Conservation (phyloP, 176 grass and related monocot genomes). For the Zizania latifolia region DNA sequence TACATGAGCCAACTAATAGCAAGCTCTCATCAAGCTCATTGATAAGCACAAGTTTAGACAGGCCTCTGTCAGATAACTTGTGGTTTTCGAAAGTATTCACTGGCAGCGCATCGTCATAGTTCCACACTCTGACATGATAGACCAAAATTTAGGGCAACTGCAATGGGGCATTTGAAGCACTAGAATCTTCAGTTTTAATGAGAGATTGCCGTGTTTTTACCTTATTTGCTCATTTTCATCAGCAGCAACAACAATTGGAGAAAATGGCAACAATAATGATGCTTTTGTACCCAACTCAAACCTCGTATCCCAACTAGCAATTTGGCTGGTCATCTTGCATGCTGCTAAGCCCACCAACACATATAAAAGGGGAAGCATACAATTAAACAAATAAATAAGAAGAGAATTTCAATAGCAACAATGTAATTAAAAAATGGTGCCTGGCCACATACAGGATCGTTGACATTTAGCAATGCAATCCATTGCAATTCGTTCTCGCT, state of each 20-base stretch:
- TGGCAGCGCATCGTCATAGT: conserved; percentile 64
- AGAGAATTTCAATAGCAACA: conserved; percentile 18
- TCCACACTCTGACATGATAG: conserved; percentile 72
- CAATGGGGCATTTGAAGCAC: conserved; percentile 11
- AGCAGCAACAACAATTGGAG: conserved; percentile 74
- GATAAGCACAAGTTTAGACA: conserved; percentile 80
- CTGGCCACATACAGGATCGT: conserved; percentile 68
- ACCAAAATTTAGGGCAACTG: conserved; percentile 27
- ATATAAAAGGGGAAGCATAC: conserved; percentile 15
- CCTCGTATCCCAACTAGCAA: conserved; percentile 90
- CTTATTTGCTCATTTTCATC: conserved; percentile 95
- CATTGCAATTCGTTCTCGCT: conserved; percentile 61
- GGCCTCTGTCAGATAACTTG: conserved; percentile 75
- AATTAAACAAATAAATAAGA: conserved; percentile 22
- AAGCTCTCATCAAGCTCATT: conserved; percentile 98
- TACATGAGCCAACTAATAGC: conserved; percentile 92
- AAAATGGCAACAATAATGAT: conserved; percentile 77
- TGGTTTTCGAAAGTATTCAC: conserved; percentile 88
- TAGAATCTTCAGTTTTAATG: not conserved
- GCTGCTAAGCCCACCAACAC: conserved; percentile 42
- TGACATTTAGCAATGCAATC: conserved; percentile 84
- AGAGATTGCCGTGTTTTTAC: conserved; percentile 29
- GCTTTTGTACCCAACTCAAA: conserved; percentile 85
- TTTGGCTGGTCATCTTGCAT: conserved; percentile 88
- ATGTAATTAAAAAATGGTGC: not conserved